Base-by-base conservation (phyloP, 495 filamentous ascomycete species). In the Podospora tetraspora region DNA sequence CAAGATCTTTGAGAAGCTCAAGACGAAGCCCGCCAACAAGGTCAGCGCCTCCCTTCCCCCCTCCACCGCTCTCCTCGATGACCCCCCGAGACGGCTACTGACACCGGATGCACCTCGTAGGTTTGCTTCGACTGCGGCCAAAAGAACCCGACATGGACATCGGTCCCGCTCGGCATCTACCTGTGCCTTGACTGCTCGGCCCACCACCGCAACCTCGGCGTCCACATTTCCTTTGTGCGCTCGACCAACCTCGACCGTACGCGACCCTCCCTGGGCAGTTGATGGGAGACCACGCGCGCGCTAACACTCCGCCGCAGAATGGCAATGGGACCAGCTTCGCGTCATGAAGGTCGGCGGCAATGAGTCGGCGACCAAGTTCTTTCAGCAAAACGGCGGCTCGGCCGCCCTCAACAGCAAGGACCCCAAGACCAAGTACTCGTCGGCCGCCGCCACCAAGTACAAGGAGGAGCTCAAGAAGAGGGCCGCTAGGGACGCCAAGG, bases 311-410 rank as follows among this genome's bases (percentile, higher is more conserved):
- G 73, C 79, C 63, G 62, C 74, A 99, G 95, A 96, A 83, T 99
- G 96, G 96, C 92, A 97, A 90, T 98, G 95, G 94, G 94, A 97
- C 75, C 94, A 98, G 76, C 87, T 99, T 34, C 91, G 95, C 57
- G 79, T 91, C n/a, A 99, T 99, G 95, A 98, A 98, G 80, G 92
- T 97, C 21, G 95, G 95, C 71, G 95, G 95, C 66, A 99, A 99
- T 77, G 95, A 98, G 79, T 97, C 93, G 32, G 96, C 95, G 25
- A 98, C 93, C 63, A 97, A 97, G 79, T 99, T 91, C 81, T 98
- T 97, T 83, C 93, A 97, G 79, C 88, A 90, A 66, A 92, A 99
- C 76, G 94, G 96, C 66, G 96, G 94, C 52, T 92, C 92, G 34
- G 94, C 94, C 61, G 94, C 93, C 56, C 85, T 99, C 69, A 91